Percentiles rank a stretch among this genome's conserved stretches.
These are phyloP conservation scores for Metschnikowia santaceciliae DNA, from an alignment of 805 yeast species.

Conservation along the genomic window DNA sequence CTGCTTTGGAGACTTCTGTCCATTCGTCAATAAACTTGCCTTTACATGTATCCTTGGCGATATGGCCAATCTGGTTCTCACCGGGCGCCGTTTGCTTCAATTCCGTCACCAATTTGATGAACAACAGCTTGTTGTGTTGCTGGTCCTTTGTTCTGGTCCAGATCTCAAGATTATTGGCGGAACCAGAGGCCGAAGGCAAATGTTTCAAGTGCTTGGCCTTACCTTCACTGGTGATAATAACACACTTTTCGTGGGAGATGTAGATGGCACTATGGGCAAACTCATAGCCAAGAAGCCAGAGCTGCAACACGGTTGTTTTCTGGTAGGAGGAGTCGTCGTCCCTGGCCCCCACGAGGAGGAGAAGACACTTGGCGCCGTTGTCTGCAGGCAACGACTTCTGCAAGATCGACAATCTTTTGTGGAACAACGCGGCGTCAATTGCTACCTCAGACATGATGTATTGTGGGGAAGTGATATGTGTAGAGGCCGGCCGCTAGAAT, in stretches of 20 bases:
- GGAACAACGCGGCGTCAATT: conserved; percentile 51
- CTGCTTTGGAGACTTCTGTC: conserved; percentile 41
- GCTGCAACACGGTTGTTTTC: conserved; percentile 80
- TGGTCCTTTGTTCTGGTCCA: conserved; percentile 80
- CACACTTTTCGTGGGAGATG: conserved; percentile 54
- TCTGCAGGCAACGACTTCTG: conserved; percentile 30
- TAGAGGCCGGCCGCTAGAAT: conserved; percentile 1
- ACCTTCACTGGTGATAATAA: conserved; percentile 74
- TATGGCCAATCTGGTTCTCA: conserved; percentile 53
- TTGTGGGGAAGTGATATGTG: not conserved
- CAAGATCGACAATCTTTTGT: conserved; percentile 45
- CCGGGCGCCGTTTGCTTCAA: conserved; percentile 38
- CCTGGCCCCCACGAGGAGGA: conserved; percentile 77
- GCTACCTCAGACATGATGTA: conserved; percentile 52
- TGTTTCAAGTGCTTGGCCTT: conserved; percentile 77
- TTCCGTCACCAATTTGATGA: conserved; percentile 51
- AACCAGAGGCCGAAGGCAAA: conserved; percentile 37
- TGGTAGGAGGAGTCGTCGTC: conserved; percentile 88
- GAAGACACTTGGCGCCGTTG: conserved; percentile 24
- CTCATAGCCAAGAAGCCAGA: conserved; percentile 92
- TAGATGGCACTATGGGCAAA: conserved; percentile 86
- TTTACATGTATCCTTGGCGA: conserved; percentile 70
- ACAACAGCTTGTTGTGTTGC: conserved; percentile 66
- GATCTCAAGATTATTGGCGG: conserved; percentile 42
- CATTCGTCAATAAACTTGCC: conserved; percentile 87